Evolutionary conservation across 179 eudicot genomes (phyloP), one percentile per base, ranked within the genome.

Genomic region (Spinacia oleracea): DNA sequence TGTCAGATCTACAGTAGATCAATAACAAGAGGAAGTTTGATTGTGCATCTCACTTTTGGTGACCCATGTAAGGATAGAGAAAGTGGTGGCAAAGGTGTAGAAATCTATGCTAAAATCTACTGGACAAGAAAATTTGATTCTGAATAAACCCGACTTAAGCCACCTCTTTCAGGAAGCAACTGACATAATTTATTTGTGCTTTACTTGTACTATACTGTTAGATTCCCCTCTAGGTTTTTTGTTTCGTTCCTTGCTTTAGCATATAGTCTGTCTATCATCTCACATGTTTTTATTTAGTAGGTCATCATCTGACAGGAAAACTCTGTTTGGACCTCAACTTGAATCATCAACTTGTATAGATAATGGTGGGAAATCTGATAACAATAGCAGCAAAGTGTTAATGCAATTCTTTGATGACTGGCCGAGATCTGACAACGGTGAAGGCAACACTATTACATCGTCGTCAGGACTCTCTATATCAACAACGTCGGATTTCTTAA

Each of bases 361-460:
- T 25, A 79, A 86, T 34, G 83, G 55, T 34, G 81, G 55, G 7
- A 83, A 83, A 71, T 77, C 92, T 62, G 65, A 69, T 73, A 65
- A 72, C 45, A 80, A 74, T 42, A 64, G 74, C 76, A 74, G 68
- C 59, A 81, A 68, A 45, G 87, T 89, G 21, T 79, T 92, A 34
- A 87, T 91, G 50, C 89, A 71, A 55, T 91, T 92, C 84, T 92
- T 92, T 62, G 92, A 92, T 66, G 96, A 91, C 75, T 89, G 92
- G 97, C 97, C 92, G 0, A 70, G 79, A 70, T 81, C 91, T 1
- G 84, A 78, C 64, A 58, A 82, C 7, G 68, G 70, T 0, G 51
- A 63, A 23, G 79, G 67, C 53, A 80, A 70, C 11, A 73, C 43
- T 32, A 45, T 70, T 50, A 10, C 81, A 6, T 84, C 88, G 1